These are phyloP conservation scores for Backusella parvicylindrica DNA, from an alignment of 192 early-diverging fungal genomes.

Conservation along the genomic window DNA sequence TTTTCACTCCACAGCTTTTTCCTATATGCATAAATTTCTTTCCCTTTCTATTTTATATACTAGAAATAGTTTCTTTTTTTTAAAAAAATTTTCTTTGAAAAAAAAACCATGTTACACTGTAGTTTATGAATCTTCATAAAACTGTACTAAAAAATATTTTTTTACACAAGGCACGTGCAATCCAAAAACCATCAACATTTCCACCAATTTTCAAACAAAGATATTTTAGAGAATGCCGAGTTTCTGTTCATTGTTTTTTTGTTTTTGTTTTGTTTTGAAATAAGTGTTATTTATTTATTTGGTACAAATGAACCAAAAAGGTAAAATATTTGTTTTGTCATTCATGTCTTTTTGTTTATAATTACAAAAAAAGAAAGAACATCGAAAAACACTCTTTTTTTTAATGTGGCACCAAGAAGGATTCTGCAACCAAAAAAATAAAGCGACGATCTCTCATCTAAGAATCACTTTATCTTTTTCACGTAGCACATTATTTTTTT, in stretches of 20 bases:
- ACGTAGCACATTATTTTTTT: neutral
- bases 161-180: neutral
- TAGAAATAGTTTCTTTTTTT: neutral
- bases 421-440: neutral
- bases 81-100: neutral
- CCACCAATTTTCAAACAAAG: neutral
- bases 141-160: neutral
- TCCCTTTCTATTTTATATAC: neutral
- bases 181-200: neutral
- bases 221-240: neutral
- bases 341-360: neutral
- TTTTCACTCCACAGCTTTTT: slow-evolving; percentile 2
- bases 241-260: neutral
- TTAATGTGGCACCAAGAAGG: neutral
- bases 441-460: neutral
- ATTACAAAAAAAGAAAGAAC: neutral
- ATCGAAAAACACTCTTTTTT: neutral
- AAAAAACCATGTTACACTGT: neutral
- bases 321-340: neutral
- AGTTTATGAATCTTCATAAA: neutral
- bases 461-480: too few species aligned
- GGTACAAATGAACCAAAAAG: too few species aligned
- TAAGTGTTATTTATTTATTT: neutral
- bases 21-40: neutral
- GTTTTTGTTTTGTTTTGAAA: too few species aligned